Conservation (phyloP, 2,329 filamentous ascomycete species). For the Aspergillus sp. region DNA sequence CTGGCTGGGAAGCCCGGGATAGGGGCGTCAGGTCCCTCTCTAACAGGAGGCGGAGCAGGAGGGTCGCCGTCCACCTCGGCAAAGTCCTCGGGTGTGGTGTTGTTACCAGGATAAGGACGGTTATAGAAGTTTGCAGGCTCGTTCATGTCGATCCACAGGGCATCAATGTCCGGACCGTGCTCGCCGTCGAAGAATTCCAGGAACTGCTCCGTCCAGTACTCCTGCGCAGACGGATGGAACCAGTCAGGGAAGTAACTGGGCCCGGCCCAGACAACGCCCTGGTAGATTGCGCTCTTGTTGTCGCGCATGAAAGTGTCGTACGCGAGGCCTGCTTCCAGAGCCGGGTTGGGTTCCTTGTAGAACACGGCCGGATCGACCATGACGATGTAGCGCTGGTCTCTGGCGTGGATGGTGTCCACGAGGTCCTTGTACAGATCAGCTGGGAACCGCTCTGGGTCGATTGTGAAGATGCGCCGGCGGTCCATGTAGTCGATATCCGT, state of each 20-base stretch:
- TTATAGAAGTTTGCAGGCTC: slow-evolving; percentile 56
- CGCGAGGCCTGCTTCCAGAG: slow-evolving; percentile 50
- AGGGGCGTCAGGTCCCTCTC: slow-evolving; percentile 55
- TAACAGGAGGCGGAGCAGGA: slow-evolving; percentile 62
- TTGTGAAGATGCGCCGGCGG: slow-evolving; percentile 38
- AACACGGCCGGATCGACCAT: slow-evolving; percentile 68
- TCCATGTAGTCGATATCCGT: slow-evolving; percentile 48
- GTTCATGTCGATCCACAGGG: slow-evolving; percentile 74
- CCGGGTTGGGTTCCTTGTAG: slow-evolving; percentile 44
- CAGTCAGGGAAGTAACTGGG: slow-evolving; percentile 73
- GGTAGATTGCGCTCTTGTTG: slow-evolving; percentile 55
- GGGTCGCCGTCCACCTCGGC: slow-evolving; percentile 44
- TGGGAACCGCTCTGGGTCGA: slow-evolving; percentile 42
- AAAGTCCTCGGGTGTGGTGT: slow-evolving; percentile 54
- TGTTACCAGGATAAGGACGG: slow-evolving; percentile 52
- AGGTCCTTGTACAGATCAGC: slow-evolving; percentile 50
- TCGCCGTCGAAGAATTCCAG: slow-evolving; percentile 61
- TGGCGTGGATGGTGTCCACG: slow-evolving; percentile 64
- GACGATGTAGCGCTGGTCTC: slow-evolving; percentile 69
- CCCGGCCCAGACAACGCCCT: slow-evolving; percentile 76
- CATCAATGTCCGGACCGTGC: slow-evolving; percentile 72
- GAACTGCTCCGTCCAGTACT: slow-evolving; percentile 72
- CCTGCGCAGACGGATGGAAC: slow-evolving; percentile 64
- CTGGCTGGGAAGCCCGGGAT: slow-evolving; percentile 70
- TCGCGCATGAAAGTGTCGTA: slow-evolving; percentile 54